Base-by-base conservation (phyloP, 441 rosid species). In the Arabidopsis hybrid region DNA sequence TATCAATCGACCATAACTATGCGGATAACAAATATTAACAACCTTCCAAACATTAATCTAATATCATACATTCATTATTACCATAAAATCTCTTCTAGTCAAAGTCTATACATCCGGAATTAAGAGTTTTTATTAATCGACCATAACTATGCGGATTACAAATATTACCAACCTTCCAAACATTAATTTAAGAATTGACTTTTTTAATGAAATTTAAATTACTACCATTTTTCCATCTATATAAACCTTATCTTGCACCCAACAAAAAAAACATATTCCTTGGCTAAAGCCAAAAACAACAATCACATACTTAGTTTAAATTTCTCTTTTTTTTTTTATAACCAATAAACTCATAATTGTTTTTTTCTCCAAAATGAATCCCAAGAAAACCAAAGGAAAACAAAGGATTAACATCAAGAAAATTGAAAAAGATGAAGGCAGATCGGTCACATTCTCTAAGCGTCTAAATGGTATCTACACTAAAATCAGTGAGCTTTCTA, bases 401-500 rank as follows among this genome's bases (percentile, higher is more conserved):
- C 80, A 77, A 60, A 77, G 29, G 57, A 77, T 77, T 18, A 32
- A 14, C 7, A 72, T 78, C 1, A 31, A 53, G 10, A 78, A 21
- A 26, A 46, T 45, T 5, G 55, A 51, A 34, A 78, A 60, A 66
- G 5, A 60, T 1, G 52, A 38, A 29, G 59, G 67, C 5, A 66
- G 73, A 52, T n/a, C 52, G 46, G 58, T 53, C 2, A 66, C 73
- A 12, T 53, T 72, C 13, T 65, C 65, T 2, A 78, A 78, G 46
- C 81, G 81, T 7, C 49, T 65, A 52, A 14, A 1, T 6, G 72
- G 81, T 38, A 43, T 78, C 12, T 60, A 71, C 65, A 60, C 55
- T 5, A 78, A 66, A 18, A 49, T 67, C 7, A 26, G n/a, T 52
- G 74, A 78, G 11, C 31, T 78, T 36, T 67, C 81, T 3, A n/a